These are phyloP conservation scores for Auriculariales sp. DNA, from an alignment of 768 basidiomycete species.

Conservation along the genomic window DNA sequence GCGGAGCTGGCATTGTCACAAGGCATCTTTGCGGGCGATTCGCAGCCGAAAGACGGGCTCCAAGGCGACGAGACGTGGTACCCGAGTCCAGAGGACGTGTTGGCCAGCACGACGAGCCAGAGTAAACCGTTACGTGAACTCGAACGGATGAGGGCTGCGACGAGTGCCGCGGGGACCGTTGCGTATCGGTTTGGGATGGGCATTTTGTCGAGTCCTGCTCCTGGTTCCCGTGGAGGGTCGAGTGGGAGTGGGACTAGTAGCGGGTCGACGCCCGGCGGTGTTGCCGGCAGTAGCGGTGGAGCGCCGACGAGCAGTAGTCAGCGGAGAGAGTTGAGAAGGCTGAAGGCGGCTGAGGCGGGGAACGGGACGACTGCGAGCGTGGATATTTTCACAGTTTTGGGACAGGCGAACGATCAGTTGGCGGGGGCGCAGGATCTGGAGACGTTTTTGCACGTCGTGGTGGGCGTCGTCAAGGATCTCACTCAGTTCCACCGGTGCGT, in stretches of 20 bases:
- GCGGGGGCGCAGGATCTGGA: conserved; percentile 50
- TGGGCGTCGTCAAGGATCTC: conserved; percentile 61
- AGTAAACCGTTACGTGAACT: conserved; percentile 58
- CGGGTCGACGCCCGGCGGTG: conserved; percentile 1
- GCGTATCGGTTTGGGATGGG: conserved; percentile 1
- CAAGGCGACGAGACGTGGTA: conserved; percentile 23
- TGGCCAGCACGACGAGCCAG: conserved; percentile 56
- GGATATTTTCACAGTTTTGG: conserved; percentile 67
- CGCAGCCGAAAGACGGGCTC: conserved; percentile 5
- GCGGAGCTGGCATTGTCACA: no score
- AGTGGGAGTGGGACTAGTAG: no score
- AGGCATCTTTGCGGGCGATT: not conserved
- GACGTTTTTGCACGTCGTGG: conserved; percentile 55
- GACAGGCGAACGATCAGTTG: conserved; percentile 72
- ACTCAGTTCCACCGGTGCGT: conserved; percentile 55
- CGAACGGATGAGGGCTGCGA: conserved; percentile 42
- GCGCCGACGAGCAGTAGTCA: not conserved
- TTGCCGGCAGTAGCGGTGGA: not conserved
- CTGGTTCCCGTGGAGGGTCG: no score
- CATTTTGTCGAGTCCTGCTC: no score
- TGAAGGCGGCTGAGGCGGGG: not conserved
- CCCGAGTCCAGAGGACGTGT: conserved; percentile 40
- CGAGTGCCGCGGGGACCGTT: conserved; percentile 10
- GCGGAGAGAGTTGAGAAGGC: not conserved
- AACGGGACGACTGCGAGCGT: conserved; percentile 31